Conservation (phyloP, 345 rosid genomes). For the Mallotus nudiflorus region DNA sequence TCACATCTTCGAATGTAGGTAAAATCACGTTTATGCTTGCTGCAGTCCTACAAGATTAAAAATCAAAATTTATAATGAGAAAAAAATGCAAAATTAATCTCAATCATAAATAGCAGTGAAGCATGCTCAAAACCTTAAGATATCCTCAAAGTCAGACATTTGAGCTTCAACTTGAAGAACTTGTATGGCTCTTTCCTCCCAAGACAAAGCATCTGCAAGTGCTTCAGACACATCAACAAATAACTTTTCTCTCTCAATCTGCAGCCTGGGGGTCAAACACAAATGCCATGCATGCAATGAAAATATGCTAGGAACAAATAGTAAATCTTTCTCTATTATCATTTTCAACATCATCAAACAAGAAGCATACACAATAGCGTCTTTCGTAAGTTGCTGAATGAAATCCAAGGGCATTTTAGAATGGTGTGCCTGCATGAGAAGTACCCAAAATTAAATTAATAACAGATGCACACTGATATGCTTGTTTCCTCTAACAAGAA, state of each 20-base stretch:
- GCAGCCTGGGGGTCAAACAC: conserved; percentile 53
- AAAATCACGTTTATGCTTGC: conserved; percentile 50
- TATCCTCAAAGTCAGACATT: conserved; percentile 70
- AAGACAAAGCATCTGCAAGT: conserved; percentile 52
- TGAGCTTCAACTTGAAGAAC: conserved; percentile 53
- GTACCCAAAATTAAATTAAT: background rate
- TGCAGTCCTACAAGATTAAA: conserved; percentile 55
- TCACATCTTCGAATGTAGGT: conserved; percentile 55
- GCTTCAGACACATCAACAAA: conserved; percentile 52
- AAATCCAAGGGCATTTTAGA: conserved; percentile 54
- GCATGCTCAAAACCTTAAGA: conserved; percentile 53
- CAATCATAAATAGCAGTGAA: conserved; percentile 1
- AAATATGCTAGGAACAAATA: background rate
- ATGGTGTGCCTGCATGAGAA: conserved; percentile 50
- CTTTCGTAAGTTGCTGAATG: conserved; percentile 56
- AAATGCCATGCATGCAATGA: background rate
- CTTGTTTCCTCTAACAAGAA: background rate
- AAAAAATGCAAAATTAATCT: background rate
- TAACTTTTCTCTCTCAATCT: conserved; percentile 58
- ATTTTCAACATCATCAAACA: conserved; percentile 18
- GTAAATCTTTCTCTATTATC: background rate
- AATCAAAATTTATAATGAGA: conserved; percentile 15
- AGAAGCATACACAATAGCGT: conserved; percentile 60
- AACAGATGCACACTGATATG: background rate
- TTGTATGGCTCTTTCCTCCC: conserved; percentile 73